Evolutionary conservation across 2,329 filamentous ascomycete genomes (phyloP).

Genomic region (Talaromyces sp.): DNA sequence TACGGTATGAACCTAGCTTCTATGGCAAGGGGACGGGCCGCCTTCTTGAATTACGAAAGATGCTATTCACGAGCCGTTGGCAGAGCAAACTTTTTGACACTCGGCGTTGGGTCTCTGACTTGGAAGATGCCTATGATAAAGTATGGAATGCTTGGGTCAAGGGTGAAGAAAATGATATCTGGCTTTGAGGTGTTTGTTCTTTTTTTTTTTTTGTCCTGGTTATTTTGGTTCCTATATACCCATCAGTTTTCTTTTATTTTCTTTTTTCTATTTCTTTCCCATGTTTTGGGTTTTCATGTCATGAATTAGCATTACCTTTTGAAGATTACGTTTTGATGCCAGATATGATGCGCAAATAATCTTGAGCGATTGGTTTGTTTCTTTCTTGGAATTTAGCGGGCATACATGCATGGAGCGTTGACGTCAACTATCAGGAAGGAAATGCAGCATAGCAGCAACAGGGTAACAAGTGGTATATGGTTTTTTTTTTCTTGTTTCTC

Average conservation of each 20-base stretch:
- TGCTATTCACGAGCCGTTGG: conserved; percentile 82
- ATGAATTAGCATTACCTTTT: background rate
- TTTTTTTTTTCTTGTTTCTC: background rate
- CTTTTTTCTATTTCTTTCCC: conserved; percentile 3
- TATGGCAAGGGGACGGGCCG: conserved; percentile 52
- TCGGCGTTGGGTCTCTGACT: conserved; percentile 78
- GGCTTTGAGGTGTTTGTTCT: conserved; percentile 49
- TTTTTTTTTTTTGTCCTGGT: background rate
- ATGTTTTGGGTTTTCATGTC: background rate
- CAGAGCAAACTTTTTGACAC: conserved; percentile 88
- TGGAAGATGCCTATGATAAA: conserved; percentile 82
- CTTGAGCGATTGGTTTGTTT: background rate
- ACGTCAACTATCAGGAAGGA: background rate
- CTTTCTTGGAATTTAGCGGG: background rate
- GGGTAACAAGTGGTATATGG: background rate
- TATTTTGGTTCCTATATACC: conserved; percentile 10
- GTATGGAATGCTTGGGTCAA: conserved; percentile 86
- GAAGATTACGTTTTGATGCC: background rate
- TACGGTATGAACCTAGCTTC: conserved; percentile 50
- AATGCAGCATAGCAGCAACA: background rate
- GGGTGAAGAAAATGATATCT: conserved; percentile 89
- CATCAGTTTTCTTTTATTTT: conserved; percentile 7
- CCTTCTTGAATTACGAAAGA: conserved; percentile 70
- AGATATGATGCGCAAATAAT: background rate
- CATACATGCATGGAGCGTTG: background rate